phyloP scores from a whole-genome alignment of 768 basidiomycete genomes.

The Pleurotus djamor region DNA sequence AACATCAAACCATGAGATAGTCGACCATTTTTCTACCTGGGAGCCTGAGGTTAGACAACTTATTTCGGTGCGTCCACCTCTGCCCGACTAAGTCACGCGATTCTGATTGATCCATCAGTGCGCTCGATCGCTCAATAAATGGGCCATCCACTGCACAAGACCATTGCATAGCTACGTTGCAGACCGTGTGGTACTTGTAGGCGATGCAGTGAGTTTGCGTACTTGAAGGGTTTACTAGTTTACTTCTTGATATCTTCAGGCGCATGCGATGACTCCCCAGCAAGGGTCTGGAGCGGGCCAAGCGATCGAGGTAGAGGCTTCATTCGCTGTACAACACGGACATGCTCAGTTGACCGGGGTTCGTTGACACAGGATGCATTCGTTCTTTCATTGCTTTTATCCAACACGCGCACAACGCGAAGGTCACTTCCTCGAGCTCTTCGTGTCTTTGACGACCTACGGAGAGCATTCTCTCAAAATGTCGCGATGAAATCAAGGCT shows the following conservation, averaged over 20 bases:
- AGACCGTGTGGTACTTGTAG: constrained; percentile 46
- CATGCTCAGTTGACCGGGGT: constrained; percentile 17
- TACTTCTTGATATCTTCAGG: constrained; percentile 29
- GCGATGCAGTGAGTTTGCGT: constrained; percentile 42
- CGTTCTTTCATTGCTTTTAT: constrained; percentile 40
- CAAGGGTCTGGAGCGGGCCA: constrained; percentile 60
- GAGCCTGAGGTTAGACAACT: constrained; percentile 60
- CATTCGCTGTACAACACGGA: neutral
- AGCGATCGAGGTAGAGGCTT: constrained; percentile 44
- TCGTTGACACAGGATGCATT: constrained; percentile 48
- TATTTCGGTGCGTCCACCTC: constrained; percentile 39
- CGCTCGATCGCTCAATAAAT: constrained; percentile 47
- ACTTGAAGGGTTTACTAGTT: constrained; percentile 8
- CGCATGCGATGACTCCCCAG: constrained; percentile 54
- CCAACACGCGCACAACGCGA: constrained; percentile 37
- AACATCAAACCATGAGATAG: constrained; percentile 42
- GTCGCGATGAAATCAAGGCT: constrained; percentile 34
- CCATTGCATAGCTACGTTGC: constrained; percentile 49
- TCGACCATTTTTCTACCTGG: constrained; percentile 44
- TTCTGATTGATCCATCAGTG: constrained; percentile 34
- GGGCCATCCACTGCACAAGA: constrained; percentile 62
- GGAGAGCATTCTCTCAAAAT: constrained; percentile 41
- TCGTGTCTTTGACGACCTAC: constrained; percentile 45
- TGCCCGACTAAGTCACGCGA: neutral
- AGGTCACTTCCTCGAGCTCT: constrained; percentile 40